A percentile compares a stretch with the other conserved stretches of the same genome.
phyloP scores from a whole-genome alignment of 1,284 basidiomycete genomes.

The Cryptococcus sp. region DNA sequence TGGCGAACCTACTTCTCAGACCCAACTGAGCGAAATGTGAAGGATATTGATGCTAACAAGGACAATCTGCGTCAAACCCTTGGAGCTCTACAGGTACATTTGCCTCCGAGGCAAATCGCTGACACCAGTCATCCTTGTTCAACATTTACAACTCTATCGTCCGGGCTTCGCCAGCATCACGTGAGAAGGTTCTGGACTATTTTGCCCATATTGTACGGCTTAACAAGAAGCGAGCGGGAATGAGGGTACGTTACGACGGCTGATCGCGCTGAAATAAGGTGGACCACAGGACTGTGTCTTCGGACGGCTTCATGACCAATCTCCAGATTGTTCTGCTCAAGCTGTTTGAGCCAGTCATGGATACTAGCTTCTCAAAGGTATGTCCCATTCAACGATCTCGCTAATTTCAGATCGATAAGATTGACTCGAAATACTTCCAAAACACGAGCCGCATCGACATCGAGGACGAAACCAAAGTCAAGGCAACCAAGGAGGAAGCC shows the following conservation, averaged over 20 bases:
- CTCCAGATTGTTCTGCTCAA: conserved; percentile 74
- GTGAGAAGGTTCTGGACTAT: conserved; percentile 80
- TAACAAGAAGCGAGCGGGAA: conserved; percentile 82
- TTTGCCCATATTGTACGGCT: conserved; percentile 70
- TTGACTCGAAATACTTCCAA: conserved; percentile 78
- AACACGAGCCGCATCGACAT: conserved; percentile 67
- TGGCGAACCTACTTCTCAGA: conserved; percentile 78
- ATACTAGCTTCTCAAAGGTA: conserved; percentile 83
- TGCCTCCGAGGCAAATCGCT: conserved; percentile 2
- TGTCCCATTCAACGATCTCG: conserved; percentile 5
- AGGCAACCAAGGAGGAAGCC: conserved; percentile 77
- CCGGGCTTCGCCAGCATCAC: conserved; percentile 69
- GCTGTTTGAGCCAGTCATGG: conserved; percentile 96
- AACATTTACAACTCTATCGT: conserved; percentile 84
- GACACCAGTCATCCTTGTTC: conserved; percentile 57
- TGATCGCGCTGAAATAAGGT: conserved; percentile 53
- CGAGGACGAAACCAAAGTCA: conserved; percentile 83
- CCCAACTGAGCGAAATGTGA: conserved; percentile 65
- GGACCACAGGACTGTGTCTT: conserved; percentile 76
- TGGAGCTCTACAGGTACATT: conserved; percentile 73
- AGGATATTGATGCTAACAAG: conserved; percentile 77
- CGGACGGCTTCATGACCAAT: conserved; percentile 92
- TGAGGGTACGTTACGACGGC: conserved; percentile 58
- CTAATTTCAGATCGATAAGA: conserved; percentile 70
- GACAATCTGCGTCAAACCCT: conserved; percentile 75